Percentiles rank a stretch among this genome's conserved stretches.
phyloP scores from a whole-genome alignment of 1,284 basidiomycete species.

The Fomitiporia mediterranea region DNA sequence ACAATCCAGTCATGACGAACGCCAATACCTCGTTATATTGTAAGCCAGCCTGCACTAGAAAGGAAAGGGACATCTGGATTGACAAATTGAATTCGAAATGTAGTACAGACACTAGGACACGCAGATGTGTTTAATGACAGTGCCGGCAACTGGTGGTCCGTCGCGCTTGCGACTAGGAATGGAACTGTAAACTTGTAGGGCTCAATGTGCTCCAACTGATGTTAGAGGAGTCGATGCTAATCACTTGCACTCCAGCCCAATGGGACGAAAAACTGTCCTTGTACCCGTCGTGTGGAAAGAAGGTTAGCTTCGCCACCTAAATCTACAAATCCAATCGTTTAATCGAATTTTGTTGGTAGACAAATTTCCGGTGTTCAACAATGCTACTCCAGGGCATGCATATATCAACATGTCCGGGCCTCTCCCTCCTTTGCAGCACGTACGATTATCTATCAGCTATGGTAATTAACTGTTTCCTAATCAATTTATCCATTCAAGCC shows the following conservation, averaged over 20 bases:
- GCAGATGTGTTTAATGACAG: conserved; percentile 36
- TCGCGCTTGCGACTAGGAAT: conserved; percentile 36
- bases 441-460: neutral
- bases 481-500: neutral
- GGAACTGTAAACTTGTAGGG: conserved; percentile 32
- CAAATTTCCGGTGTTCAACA: conserved; percentile 19
- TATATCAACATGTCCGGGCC: conserved; percentile 18
- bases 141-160: conserved; percentile 40
- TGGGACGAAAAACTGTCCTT: conserved; percentile 41
- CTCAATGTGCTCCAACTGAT: neutral
- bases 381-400: conserved; percentile 11
- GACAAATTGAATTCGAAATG: neutral
- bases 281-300: conserved; percentile 40
- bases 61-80: neutral
- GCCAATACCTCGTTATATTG: conserved; percentile 29
- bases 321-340: neutral
- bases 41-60: conserved; percentile 10
- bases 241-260: neutral
- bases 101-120: conserved; percentile 38
- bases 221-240: neutral
- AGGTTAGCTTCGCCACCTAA: conserved; percentile 26
- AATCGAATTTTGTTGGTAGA: neutral
- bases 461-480: neutral
- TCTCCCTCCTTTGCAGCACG: conserved; percentile 9
- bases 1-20: conserved; percentile 40